Base-by-base conservation (phyloP, 345 rosid species). In the Limnanthes douglasii region DNA sequence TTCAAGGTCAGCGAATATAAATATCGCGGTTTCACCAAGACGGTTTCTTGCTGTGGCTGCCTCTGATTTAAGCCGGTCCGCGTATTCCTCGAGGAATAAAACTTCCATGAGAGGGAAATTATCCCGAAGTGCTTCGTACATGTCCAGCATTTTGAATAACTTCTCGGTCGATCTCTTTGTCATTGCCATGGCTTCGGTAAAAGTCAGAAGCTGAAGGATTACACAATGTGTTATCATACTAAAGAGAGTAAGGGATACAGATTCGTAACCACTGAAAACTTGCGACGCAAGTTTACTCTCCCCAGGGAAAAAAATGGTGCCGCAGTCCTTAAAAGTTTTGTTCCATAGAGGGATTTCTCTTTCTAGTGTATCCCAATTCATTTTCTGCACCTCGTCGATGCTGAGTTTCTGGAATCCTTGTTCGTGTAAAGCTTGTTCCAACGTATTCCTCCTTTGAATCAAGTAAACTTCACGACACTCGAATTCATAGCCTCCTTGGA, bases 371-470 rank as follows among this genome's bases (percentile, higher is more conserved):
- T 76, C 95, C 95, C 95, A 79, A 2, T 34, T 59, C 95, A 72
- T 72, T 46, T 62, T 83, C 18, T 68, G 93, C 15, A 79, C 75
- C 13, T 88, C 97, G 11, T 88, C 97, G 4, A 79, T 66, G 57
- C 93, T 74, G 18, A 68, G 47, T 47, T 64, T 76, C 65, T 79
- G 77, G 39, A 76, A 88, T 20, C 90, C 95, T 1, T 61, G 48
- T 10, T 52, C 57, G 50, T 34, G 52, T 46, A 88, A 50, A 9
- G 52, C 46, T 10, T 64, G 69, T 29, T 73, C 80, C 34, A 83
- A 61, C 1, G 65, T 64, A 31, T 64, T 50, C 56, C 78, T 60
- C 50, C 97, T 69, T 8, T 57, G 53, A 0, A 72, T 43, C 49
- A 64, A 41, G 53, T 65, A 88, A 44, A 57, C 70, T 34, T 76